Evolutionary conservation across 2,329 filamentous ascomycete genomes (phyloP).

Genomic region (Paraphaeosphaeria sporulosa): DNA sequence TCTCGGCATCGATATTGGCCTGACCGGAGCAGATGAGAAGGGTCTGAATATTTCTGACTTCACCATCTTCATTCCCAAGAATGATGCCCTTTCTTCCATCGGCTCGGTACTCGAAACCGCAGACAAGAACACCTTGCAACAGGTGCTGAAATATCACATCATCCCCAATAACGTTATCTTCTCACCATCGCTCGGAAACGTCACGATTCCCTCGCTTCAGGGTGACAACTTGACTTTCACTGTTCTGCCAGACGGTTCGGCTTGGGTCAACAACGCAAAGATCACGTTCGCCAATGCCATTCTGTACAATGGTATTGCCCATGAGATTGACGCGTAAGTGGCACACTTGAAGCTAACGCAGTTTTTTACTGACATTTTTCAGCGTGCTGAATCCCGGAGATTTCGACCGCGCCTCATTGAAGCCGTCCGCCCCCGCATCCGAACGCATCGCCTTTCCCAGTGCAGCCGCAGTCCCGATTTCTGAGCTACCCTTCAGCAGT

Average conservation of each 20-base stretch:
- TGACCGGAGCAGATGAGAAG: conserved; percentile 19
- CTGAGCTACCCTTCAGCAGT: conserved; percentile 27
- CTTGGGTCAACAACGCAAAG: conserved; percentile 34
- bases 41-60: conserved; percentile 62
- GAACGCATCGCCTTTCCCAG: conserved; percentile 33
- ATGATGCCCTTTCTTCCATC: conserved; percentile 74
- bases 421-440: conserved; percentile 23
- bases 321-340: conserved; percentile 34
- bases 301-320: conserved; percentile 35
- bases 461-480: conserved; percentile 24
- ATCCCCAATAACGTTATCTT: conserved; percentile 38
- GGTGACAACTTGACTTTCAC: conserved; percentile 33
- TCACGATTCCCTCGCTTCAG: conserved; percentile 31
- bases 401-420: conserved; percentile 29
- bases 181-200: conserved; percentile 33
- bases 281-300: conserved; percentile 35
- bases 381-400: conserved; percentile 27
- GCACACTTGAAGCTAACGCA: not conserved
- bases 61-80: conserved; percentile 80
- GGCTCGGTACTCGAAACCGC: conserved; percentile 31
- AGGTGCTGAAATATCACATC: conserved; percentile 37
- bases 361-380: not conserved
- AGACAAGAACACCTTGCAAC: conserved; percentile 28
- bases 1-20: conserved; percentile 31
- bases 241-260: conserved; percentile 32